Evolutionary conservation across 1,284 basidiomycete species (phyloP).

Genomic region (Amylostereum chailletii): DNA sequence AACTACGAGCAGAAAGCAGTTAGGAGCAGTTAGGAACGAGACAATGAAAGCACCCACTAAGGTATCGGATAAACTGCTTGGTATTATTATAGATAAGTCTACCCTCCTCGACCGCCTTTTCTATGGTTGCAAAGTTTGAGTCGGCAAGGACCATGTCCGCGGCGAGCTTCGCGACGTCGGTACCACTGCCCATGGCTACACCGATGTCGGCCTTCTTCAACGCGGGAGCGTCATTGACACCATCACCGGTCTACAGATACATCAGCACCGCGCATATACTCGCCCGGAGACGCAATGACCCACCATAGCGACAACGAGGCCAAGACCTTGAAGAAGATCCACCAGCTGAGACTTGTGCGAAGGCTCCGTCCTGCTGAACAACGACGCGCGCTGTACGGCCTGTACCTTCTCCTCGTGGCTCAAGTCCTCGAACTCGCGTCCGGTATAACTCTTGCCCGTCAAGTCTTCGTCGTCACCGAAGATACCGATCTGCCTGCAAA

Average conservation of each 20-base stretch:
- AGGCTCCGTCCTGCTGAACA: slow-evolving; percentile 94
- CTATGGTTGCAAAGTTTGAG: slow-evolving; percentile 88
- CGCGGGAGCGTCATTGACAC: slow-evolving; percentile 96
- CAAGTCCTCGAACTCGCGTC: slow-evolving; percentile 84
- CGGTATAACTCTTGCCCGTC: slow-evolving; percentile 90
- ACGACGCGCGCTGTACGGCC: slow-evolving; percentile 79
- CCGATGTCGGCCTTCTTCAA: slow-evolving; percentile 97
- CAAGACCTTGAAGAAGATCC: slow-evolving; percentile 88
- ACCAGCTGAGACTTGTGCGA: slow-evolving; percentile 94
- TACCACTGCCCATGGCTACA: slow-evolving; percentile 98
- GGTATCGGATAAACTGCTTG: slow-evolving; percentile 93
- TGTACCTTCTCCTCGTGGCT: slow-evolving; percentile 72
- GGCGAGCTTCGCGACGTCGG: slow-evolving; percentile 96
- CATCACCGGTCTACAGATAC: slow-evolving; percentile 68
- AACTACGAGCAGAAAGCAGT: slow-evolving; percentile 54
- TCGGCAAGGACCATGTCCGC: slow-evolving; percentile 94
- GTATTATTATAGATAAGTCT: slow-evolving; percentile 98
- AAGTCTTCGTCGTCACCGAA: slow-evolving; percentile 79
- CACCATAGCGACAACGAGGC: slow-evolving; percentile 96
- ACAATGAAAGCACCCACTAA: slow-evolving; percentile 44
- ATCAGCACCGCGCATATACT: slow-evolving; percentile 8
- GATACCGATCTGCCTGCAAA: slow-evolving; percentile 93
- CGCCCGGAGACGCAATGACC: slow-evolving; percentile 17
- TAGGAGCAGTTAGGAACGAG: slow-evolving; percentile 14
- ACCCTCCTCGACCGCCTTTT: slow-evolving; percentile 94